Conservation (phyloP, 148 eudicot genomes). For the Silene latifolia region DNA sequence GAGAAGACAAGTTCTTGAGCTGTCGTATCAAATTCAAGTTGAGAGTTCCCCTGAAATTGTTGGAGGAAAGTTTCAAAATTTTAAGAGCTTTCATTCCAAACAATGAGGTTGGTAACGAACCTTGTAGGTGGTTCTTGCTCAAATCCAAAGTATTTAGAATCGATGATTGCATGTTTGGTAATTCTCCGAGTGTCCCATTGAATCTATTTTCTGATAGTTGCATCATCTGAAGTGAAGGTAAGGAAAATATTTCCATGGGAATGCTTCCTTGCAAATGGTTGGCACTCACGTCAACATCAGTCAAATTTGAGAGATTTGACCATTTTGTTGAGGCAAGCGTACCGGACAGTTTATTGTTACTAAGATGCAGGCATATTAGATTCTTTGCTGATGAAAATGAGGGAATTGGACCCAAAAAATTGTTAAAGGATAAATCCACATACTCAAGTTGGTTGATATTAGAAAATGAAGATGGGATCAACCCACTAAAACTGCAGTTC, state of each 20-base stretch:
- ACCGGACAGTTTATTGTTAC: constrained; percentile 26
- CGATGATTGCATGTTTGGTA: constrained; percentile 1
- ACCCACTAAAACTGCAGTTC: constrained; percentile 16
- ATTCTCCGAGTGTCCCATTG: constrained; percentile 26
- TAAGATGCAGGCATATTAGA: constrained; percentile 19
- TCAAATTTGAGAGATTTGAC: constrained; percentile 35
- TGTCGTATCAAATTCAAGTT: constrained; percentile 22
- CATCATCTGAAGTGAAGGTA: constrained; percentile 22
- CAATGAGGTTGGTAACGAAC: constrained; percentile 32
- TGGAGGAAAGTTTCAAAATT: constrained; percentile 29
- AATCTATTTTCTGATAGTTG: constrained; percentile 34
- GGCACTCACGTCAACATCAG: no score
- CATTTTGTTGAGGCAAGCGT: constrained; percentile 29
- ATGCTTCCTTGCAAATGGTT: no score
- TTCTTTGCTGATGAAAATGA: constrained; percentile 30
- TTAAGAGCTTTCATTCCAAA: constrained; percentile 29
- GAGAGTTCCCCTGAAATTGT: constrained; percentile 37
- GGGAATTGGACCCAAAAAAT: constrained; percentile 33
- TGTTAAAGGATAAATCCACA: constrained; percentile 35
- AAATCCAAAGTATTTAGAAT: constrained; percentile 38
- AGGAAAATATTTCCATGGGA: constrained; percentile 14
- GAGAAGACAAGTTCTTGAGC: constrained; percentile 28
- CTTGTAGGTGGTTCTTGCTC: constrained; percentile 38
- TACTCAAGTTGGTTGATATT: constrained; percentile 5
- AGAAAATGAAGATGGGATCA: constrained; percentile 10